Evolutionary conservation across 306 rosid species (phyloP), one percentile per base, ranked within the genome.

Genomic region (Urtica urens): DNA sequence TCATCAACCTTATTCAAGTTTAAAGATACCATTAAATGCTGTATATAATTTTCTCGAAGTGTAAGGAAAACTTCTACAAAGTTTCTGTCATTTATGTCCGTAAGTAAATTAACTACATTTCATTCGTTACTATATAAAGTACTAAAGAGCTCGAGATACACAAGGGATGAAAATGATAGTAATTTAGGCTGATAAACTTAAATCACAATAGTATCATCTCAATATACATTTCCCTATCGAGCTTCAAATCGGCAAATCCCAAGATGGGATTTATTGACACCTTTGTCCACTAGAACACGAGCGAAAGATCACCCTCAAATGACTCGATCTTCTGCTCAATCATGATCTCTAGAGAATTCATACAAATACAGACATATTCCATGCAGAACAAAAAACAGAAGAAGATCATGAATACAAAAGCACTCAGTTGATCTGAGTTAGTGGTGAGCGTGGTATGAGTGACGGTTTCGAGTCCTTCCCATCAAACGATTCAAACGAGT

Each of bases 371-470:
- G 47, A 60, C 44, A 27, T 38, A 55, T 49, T 46, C 43, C 51
- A 42, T 15, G 6, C 6, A 17, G 56, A 0, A 14, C 43, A 10
- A 44, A 31, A 39, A 48, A 46, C 33, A 2, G 20, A 25, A 46
- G 14, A 37, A 45, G 2, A 10, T 16, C 10, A 18, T 10, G 11
- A 49, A 17, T 11, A 41, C 3, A 16, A 38, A 1, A 19, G 3
- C 9, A 8, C 17, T 70, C 40, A 85, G 55, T 90, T 90, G 27
- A 82, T 62, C 59, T 65, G 87, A 34, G 49, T 69, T 5, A 92
- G 94, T 0, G 99, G 96, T 22, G 93, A 83, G 44, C 99, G 96
- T 49, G 96, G 94, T 71, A 92, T 77, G 49, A 79, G 83, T 1
- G 96, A 85, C 3, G 94, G 93, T 59, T 82, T 85, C 72, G 68